These are phyloP conservation scores for Podospora fimiseda DNA, from an alignment of 495 filamentous ascomycete species.

Conservation along the genomic window DNA sequence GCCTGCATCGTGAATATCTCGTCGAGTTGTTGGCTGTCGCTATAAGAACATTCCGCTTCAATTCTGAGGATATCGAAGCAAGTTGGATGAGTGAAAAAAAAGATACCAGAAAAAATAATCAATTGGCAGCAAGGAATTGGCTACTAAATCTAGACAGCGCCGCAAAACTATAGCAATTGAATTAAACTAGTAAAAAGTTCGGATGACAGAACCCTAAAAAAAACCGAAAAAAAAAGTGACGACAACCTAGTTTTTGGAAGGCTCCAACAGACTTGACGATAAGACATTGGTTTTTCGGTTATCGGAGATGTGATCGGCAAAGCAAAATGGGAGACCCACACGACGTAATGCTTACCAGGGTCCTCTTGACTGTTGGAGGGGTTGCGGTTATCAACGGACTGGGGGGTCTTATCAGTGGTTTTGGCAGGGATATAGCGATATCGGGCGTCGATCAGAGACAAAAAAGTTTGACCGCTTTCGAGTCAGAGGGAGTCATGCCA, in stretches of 20 bases:
- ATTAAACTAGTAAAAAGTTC: too few species aligned
- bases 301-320: background rate
- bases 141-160: too few species aligned
- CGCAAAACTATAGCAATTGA: too few species aligned
- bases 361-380: background rate
- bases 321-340: background rate
- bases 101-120: too few species aligned
- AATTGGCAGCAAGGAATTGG: too few species aligned
- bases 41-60: constrained; percentile 22
- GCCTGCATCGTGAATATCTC: constrained; percentile 14
- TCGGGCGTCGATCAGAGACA: background rate
- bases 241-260: background rate
- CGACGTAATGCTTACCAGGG: constrained; percentile 1
- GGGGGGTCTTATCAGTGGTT: constrained; percentile 4
- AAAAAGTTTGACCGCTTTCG: constrained; percentile 11
- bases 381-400: constrained; percentile 1
- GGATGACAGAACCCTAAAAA: too few species aligned
- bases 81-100: too few species aligned
- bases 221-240: background rate
- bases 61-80: too few species aligned
- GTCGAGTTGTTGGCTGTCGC: background rate
- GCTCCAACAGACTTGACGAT: background rate
- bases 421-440: constrained; percentile 4
- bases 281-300: constrained; percentile 1
- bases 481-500: constrained; percentile 6